Conservation (phyloP, 2,329 filamentous ascomycete species). For the Allantophomopsis cytisporea region DNA sequence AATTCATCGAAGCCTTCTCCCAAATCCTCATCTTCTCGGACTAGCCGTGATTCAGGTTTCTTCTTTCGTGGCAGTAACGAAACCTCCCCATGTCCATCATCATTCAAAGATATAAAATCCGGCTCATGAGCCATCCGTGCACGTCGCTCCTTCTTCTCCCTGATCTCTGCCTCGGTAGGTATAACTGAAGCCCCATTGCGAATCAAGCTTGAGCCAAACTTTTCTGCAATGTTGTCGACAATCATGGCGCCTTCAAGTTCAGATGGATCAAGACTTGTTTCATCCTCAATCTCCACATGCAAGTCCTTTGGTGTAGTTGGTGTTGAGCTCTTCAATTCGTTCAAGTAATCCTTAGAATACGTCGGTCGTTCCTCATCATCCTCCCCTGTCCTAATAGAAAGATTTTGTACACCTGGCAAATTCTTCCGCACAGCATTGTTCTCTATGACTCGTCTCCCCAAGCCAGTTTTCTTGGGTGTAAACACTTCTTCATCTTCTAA, state of each 20-base stretch:
- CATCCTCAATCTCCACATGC: slow-evolving; percentile 28
- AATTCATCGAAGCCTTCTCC: slow-evolving; percentile 90
- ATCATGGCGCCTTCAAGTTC: slow-evolving; percentile 53
- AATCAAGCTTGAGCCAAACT: slow-evolving; percentile 6
- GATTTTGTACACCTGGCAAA: slow-evolving; percentile 17
- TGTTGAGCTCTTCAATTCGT: slow-evolving; percentile 75
- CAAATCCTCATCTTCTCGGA: slow-evolving; percentile 80
- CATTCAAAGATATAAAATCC: slow-evolving; percentile 52
- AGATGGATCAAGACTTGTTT: slow-evolving; percentile 41
- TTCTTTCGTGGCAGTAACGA: slow-evolving; percentile 37
- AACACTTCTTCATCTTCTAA: slow-evolving; percentile 36
- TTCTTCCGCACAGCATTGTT: slow-evolving; percentile 50
- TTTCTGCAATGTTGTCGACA: slow-evolving; percentile 29
- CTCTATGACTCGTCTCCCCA: slow-evolving; percentile 52
- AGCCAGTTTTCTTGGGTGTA: slow-evolving; percentile 46
- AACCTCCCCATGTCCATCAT: slow-evolving; percentile 24
- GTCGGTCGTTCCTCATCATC: slow-evolving; percentile 59
- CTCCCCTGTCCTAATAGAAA: slow-evolving; percentile 18
- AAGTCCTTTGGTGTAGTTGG: slow-evolving; percentile 66
- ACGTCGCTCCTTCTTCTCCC: slow-evolving; percentile 79
- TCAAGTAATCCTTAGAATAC: slow-evolving; percentile 79
- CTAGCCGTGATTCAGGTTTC: slow-evolving; percentile 59
- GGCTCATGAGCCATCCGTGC: slow-evolving; percentile 66
- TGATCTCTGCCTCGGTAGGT: slow-evolving; percentile 72
- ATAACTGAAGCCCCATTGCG: slow-evolving; percentile 37